These are phyloP conservation scores for Fusarium gaditjirri DNA, from an alignment of 2,329 filamentous ascomycete genomes.

Conservation along the genomic window DNA sequence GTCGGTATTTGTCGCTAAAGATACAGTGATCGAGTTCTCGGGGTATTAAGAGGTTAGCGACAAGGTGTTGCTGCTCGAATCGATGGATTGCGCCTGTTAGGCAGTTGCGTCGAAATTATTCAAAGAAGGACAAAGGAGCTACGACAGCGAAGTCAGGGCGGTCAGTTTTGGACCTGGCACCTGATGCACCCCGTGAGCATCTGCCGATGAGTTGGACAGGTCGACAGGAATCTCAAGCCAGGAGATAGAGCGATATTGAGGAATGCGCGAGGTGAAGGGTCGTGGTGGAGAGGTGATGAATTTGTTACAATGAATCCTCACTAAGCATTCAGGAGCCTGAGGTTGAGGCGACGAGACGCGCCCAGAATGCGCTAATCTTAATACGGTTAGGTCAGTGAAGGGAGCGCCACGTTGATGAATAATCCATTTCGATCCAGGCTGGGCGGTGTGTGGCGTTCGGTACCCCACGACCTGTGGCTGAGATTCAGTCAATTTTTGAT, in stretches of 20 bases:
- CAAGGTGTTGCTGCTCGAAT: not conserved
- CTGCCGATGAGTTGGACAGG: conserved; percentile 41
- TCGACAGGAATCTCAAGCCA: conserved; percentile 28
- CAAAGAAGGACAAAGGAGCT: conserved; percentile 33
- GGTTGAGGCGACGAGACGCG: conserved; percentile 42
- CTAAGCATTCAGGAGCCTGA: conserved; percentile 40
- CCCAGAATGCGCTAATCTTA: conserved; percentile 6
- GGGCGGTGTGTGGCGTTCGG: not conserved
- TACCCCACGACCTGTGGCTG: not conserved
- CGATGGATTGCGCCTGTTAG: conserved; percentile 15
- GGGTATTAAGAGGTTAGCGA: conserved; percentile 5
- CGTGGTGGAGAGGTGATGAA: conserved; percentile 40
- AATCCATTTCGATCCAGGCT: not conserved
- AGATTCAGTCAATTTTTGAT: not conserved
- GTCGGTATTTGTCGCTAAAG: conserved; percentile 15
- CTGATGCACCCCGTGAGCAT: conserved; percentile 50
- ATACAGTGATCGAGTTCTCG: not conserved
- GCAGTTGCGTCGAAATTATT: conserved; percentile 28
- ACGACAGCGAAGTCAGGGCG: conserved; percentile 43
- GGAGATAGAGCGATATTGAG: conserved; percentile 22
- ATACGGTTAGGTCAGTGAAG: not conserved
- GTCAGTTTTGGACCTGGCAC: conserved; percentile 48
- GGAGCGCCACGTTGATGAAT: conserved; percentile 29
- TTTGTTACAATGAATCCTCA: conserved; percentile 42
- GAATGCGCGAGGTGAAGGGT: conserved; percentile 36